Evolutionary conservation across 306 rosid genomes (phyloP), one percentile per base, ranked within the genome.

Genomic region (Adenanthera pavonina): DNA sequence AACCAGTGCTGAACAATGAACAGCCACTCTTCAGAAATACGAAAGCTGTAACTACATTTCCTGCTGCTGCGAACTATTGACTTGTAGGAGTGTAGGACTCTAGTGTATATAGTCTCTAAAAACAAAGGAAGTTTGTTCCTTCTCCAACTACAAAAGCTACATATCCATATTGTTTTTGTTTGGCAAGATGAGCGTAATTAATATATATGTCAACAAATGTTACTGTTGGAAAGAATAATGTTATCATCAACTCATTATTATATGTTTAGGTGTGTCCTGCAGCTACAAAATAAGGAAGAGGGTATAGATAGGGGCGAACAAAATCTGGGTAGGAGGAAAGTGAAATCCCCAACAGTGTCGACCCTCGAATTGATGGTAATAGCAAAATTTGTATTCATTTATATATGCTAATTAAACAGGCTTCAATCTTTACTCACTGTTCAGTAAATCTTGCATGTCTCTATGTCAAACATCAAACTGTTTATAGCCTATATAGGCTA

Each of bases 241-340:
- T 13, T 1, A 13, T 34, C 19, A 13, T 34, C 10, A 34, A 14
- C 69, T 13, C 41, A 14, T 34, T 12, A 14, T 20, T 19, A 57
- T 41, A 15, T 35, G 14, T n/a, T 34, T 35, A 15, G 44, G 30
- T 60, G 16, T 72, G 6, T n/a, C n/a, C 14, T 66, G 51, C 30
- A 64, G 49, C 47, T 77, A 33, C 65, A 43, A 25, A 8, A 38
- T 30, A 10, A 30, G 40, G 34, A 6, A 11, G 46, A 54, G 1
- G 30, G 30, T 25, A 2, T 7, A 35, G 35, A 59, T 49, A 51
- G 41, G 34, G 46, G 40, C 56, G 17, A 8, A 56, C 66, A 54
- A 64, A 72, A 65, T 78, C 33, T 72, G 75, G 61, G 52, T 30
- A 51, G 52, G 72, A 60, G 77, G 8, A 16, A 16, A 52, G 61